phyloP scores from a whole-genome alignment of 2,329 filamentous ascomycete genomes.

The Curvularia hawaiiensis region DNA sequence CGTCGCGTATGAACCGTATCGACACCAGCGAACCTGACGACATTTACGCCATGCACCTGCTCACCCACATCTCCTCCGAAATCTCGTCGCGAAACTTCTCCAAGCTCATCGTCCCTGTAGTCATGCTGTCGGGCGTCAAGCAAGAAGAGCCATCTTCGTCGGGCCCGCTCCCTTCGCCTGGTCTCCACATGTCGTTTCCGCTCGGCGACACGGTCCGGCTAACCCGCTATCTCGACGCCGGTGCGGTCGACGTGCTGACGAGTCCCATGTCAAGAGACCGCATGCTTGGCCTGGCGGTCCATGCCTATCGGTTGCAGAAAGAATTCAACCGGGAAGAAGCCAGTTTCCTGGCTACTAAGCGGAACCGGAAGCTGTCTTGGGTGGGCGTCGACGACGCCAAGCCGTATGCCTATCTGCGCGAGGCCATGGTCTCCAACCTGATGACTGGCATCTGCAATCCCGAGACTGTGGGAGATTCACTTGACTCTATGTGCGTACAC shows the following conservation, averaged over 20 bases:
- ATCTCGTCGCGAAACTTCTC: slow-evolving; percentile 49
- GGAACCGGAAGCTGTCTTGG: slow-evolving; percentile 86
- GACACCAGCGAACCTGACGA: slow-evolving; percentile 48
- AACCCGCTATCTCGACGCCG: slow-evolving; percentile 79
- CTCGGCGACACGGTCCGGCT: slow-evolving; percentile 60
- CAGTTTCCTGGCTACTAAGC: slow-evolving; percentile 72
- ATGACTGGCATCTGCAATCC: slow-evolving; percentile 87
- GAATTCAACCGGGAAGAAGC: slow-evolving; percentile 76
- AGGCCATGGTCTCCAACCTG: slow-evolving; percentile 90
- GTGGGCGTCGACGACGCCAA: slow-evolving; percentile 84
- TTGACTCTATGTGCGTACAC: slow-evolving; percentile 61
- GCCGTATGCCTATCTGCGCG: slow-evolving; percentile 85
- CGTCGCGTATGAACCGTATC: slow-evolving; percentile 35
- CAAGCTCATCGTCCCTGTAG: slow-evolving; percentile 49
- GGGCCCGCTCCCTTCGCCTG: slow-evolving; percentile 38
- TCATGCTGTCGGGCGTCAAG: slow-evolving; percentile 48
- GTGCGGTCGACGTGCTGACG: slow-evolving; percentile 83
- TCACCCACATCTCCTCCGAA: slow-evolving; percentile 49
- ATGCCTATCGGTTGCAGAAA: slow-evolving; percentile 82
- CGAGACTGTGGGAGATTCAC: slow-evolving; percentile 65
- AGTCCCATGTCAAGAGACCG: slow-evolving; percentile 77
- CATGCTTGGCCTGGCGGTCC: slow-evolving; percentile 76
- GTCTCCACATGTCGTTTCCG: slow-evolving; percentile 43
- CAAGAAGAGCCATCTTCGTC: slow-evolving; percentile 36
- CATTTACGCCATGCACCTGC: slow-evolving; percentile 51